phyloP scores from a whole-genome alignment of 352 stramenopile genomes.

The Blastocystis sp. region DNA sequence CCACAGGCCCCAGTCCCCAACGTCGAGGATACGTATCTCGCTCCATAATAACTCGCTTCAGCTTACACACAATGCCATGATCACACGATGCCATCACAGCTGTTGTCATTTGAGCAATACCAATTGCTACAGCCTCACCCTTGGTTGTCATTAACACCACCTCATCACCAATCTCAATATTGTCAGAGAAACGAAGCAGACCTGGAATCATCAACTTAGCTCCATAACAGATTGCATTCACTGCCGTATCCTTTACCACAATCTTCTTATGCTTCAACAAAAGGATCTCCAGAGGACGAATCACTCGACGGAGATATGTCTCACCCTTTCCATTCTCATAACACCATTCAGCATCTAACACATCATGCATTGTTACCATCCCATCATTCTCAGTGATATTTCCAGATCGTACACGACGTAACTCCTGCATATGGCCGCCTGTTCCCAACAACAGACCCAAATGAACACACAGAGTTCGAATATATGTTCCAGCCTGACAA shows the following conservation, averaged over 20 bases:
- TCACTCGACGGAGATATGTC: slow-evolving; percentile 90
- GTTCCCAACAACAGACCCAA: slow-evolving; percentile 90
- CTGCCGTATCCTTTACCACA: slow-evolving; percentile 97
- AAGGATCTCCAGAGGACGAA: slow-evolving; percentile 94
- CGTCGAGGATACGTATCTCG: slow-evolving; percentile 95
- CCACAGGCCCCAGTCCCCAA: slow-evolving; percentile 98
- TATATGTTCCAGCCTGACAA: slow-evolving; percentile 95
- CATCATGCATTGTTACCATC: slow-evolving; percentile 98
- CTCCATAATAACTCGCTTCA: slow-evolving; percentile 99
- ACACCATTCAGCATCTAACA: slow-evolving; percentile 96
- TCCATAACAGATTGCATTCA: slow-evolving; percentile 99
- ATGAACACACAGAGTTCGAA: slow-evolving; percentile 98
- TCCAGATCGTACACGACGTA: slow-evolving; percentile 89
- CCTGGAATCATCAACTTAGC: slow-evolving; percentile 99
- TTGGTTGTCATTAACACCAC: slow-evolving; percentile 99
- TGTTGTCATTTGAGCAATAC: slow-evolving; percentile 98
- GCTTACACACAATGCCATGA: slow-evolving; percentile 98
- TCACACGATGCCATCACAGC: slow-evolving; percentile 97
- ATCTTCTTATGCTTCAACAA: slow-evolving; percentile 97
- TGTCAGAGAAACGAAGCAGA: slow-evolving; percentile 93
- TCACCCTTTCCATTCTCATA: slow-evolving; percentile 89
- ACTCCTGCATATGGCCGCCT: slow-evolving; percentile 98
- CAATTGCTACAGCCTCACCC: slow-evolving; percentile 95
- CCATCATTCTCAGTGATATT: slow-evolving; percentile 88
- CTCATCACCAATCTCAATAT: slow-evolving; percentile 95